Percentiles rank a stretch among this genome's conserved stretches.
Conservation (phyloP, 1,284 basidiomycete genomes). For the Irpex rosettiformis region DNA sequence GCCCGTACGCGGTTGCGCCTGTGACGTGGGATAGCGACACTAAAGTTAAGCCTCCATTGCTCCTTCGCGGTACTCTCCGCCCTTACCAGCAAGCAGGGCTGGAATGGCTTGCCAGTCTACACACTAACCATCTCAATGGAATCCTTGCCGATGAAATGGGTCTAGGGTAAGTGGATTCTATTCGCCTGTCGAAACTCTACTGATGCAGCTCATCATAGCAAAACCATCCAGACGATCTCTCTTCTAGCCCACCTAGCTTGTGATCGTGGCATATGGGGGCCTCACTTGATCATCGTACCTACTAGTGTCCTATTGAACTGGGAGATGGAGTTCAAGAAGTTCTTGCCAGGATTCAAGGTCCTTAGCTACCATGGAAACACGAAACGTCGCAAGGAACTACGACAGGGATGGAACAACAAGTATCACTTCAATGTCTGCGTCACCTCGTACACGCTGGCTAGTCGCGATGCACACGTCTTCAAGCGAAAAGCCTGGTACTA, state of each 20-base stretch:
- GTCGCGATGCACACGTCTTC: constrained; percentile 92
- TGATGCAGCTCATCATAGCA: constrained; percentile 44
- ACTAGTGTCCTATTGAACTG: constrained; percentile 96
- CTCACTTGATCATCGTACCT: constrained; percentile 93
- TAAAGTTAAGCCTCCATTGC: constrained; percentile 70
- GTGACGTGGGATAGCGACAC: constrained; percentile 58
- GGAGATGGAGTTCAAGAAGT: constrained; percentile 99
- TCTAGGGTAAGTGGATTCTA: constrained; percentile 63
- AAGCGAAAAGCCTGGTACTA: constrained; percentile 96
- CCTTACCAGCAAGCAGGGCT: constrained; percentile 94
- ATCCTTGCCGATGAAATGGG: constrained; percentile 95
- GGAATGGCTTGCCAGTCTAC: constrained; percentile 93
- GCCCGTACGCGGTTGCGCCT: constrained; percentile 63
- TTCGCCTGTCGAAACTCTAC: not conserved
- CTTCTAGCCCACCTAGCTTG: constrained; percentile 92
- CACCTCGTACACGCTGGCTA: constrained; percentile 92
- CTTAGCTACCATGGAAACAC: constrained; percentile 91
- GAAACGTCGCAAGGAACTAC: constrained; percentile 90
- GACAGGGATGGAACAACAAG: constrained; percentile 93
- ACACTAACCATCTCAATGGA: constrained; percentile 86
- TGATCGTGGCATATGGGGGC: constrained; percentile 94
- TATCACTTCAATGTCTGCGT: constrained; percentile 95
- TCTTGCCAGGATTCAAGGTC: constrained; percentile 90
- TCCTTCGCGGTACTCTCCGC: constrained; percentile 85
- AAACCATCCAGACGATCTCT: constrained; percentile 96